These are phyloP conservation scores for Colletotrichum spaethianum DNA, from an alignment of 2,329 filamentous ascomycete genomes.

Conservation along the genomic window DNA sequence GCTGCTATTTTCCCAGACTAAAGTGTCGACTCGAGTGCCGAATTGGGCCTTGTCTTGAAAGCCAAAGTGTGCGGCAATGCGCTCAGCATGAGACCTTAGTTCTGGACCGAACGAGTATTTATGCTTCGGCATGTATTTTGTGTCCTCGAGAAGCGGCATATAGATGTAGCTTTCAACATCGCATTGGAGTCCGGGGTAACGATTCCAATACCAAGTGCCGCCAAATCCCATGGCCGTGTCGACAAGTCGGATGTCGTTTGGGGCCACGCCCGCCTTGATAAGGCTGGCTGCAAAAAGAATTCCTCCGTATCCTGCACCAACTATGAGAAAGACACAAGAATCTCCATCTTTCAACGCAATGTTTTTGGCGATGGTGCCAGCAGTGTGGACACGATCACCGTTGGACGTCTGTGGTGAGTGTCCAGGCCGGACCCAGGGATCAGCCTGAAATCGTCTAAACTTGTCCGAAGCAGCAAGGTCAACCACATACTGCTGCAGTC, in stretches of 20 bases:
- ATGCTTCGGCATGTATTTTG: constrained; percentile 69
- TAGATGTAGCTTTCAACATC: constrained; percentile 74
- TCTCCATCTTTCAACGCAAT: background rate
- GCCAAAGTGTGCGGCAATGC: constrained; percentile 57
- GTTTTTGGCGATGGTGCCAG: background rate
- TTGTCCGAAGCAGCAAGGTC: background rate
- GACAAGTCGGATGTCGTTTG: constrained; percentile 54
- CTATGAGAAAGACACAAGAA: background rate
- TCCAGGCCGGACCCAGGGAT: background rate
- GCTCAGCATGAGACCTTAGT: constrained; percentile 66
- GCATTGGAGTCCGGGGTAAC: constrained; percentile 66
- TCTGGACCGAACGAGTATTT: constrained; percentile 62
- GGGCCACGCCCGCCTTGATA: background rate
- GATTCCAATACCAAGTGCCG: constrained; percentile 67
- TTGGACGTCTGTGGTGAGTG: background rate
- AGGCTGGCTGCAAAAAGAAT: constrained; percentile 6
- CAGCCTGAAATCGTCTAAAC: background rate
- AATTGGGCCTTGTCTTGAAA: constrained; percentile 58
- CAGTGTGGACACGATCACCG: background rate
- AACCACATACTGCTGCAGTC: constrained; percentile 1
- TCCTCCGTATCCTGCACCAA: constrained; percentile 1
- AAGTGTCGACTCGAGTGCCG: constrained; percentile 54
- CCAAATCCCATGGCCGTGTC: constrained; percentile 60
- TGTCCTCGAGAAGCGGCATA: constrained; percentile 72
- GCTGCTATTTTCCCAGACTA: constrained; percentile 61